phyloP scores from a whole-genome alignment of 352 stramenopile species.

The Phytophthora foliorum region DNA sequence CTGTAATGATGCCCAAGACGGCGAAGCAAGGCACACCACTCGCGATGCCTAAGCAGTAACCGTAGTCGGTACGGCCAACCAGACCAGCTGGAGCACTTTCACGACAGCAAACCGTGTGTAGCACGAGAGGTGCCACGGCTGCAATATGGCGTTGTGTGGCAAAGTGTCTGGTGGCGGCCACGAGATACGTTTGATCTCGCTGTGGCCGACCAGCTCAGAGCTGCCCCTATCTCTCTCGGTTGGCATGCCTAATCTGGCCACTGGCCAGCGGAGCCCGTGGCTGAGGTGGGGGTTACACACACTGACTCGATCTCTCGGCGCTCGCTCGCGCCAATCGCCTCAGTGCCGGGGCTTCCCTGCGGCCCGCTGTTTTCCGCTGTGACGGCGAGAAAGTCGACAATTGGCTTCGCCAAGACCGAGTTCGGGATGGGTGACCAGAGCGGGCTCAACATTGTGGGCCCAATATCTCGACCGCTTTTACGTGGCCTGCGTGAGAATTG shows the following conservation, averaged over 20 bases:
- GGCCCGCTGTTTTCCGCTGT: conserved; percentile 36
- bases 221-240: background rate
- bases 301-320: conserved; percentile 30
- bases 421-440: conserved; percentile 37
- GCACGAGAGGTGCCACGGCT: conserved; percentile 4
- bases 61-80: conserved; percentile 10
- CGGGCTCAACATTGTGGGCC: conserved; percentile 18
- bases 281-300: conserved; percentile 27
- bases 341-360: conserved; percentile 8
- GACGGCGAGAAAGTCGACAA: conserved; percentile 30
- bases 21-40: background rate
- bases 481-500: conserved; percentile 27
- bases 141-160: too few relatives aligned
- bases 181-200: background rate
- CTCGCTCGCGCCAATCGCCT: conserved; percentile 18
- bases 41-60: conserved; percentile 6
- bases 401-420: conserved; percentile 25
- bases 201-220: conserved; percentile 2
- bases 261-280: conserved; percentile 4
- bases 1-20: background rate
- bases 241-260: too few relatives aligned
- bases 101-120: conserved; percentile 17
- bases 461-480: conserved; percentile 34
- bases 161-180: too few relatives aligned
- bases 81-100: conserved; percentile 2